Conservation (phyloP, 495 filamentous ascomycete genomes). For the Extremus antarcticus region DNA sequence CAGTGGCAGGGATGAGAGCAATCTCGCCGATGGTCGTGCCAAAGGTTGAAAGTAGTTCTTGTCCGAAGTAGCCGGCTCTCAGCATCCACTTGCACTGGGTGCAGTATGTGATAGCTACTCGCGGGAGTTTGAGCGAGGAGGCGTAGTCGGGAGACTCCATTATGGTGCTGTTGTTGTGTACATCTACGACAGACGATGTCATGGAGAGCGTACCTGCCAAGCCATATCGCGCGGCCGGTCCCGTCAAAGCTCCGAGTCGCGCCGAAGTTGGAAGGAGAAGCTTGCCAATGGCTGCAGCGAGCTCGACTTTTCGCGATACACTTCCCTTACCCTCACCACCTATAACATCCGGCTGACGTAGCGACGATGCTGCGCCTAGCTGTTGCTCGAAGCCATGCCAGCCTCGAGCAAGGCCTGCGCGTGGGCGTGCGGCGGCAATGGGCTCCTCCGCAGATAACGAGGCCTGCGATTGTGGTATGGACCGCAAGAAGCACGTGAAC, state of each 20-base stretch:
- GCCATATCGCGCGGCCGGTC: neutral
- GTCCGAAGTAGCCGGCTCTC: constrained; percentile 56
- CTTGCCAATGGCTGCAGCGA: neutral
- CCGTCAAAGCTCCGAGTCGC: neutral
- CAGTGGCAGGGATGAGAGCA: constrained; percentile 74
- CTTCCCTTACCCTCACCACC: neutral
- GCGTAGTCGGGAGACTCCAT: neutral
- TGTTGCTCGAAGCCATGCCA: constrained; percentile 6
- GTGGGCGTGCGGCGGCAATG: constrained; percentile 7
- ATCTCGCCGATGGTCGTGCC: constrained; percentile 76
- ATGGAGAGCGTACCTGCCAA: neutral
- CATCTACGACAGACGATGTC: too few species aligned
- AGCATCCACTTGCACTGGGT: constrained; percentile 64
- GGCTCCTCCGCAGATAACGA: constrained; percentile 10
- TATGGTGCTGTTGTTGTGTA: neutral
- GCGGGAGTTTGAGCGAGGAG: constrained; percentile 20
- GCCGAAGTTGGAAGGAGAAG: neutral
- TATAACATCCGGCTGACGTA: neutral
- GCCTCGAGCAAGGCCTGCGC: constrained; percentile 6
- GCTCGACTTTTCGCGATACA: too few species aligned
- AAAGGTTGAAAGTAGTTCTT: constrained; percentile 98
- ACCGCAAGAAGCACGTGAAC: neutral
- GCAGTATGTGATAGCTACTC: constrained; percentile 34
- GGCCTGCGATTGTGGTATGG: neutral
- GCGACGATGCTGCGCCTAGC: constrained; percentile 9